Base-by-base conservation (phyloP, 306 rosid species). In the Lotus japonicus region DNA sequence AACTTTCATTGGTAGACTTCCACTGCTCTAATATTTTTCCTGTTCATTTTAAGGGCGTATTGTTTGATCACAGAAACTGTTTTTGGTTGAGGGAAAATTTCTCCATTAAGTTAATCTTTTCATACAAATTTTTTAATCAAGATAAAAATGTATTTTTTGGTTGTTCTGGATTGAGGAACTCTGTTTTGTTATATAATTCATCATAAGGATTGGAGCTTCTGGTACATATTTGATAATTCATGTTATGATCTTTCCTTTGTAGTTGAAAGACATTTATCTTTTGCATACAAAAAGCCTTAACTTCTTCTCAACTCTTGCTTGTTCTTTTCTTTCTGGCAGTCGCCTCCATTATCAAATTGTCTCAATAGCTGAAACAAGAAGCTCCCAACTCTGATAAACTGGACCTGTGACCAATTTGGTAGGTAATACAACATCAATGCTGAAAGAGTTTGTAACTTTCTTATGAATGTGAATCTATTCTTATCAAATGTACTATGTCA, bases 351-450 rank as follows among this genome's bases (percentile, higher is more conserved):
- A 61, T 75, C 53, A 58, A 58, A 31, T 43, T 67, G 44, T 63
- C 70, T 64, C 51, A 72, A 73, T 56, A 64, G 50, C 70, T 60
- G 42, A 70, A 60, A 74, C 60, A 57, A 74, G 74, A 41, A 54
- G 64, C 21, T 52, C 52, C 39, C 28, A 12, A 31, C 26, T 18
- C 63, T 66, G 38, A 54, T 60, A 53, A 64, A 23, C 44, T 68
- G 69, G 46, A 68, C 53, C 69, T 57, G 56, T 36, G 63, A 70
- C 61, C 77, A 58, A 46, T 53, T 66, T 75, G 75, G 41, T 51
- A 69, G 84, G 88, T 76, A 77, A 74, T 31, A 5, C 7, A 26
- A 31, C 9, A 52, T 71, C 39, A 39, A 15, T 70, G 56, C 33
- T 33, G 18, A 4, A 65, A 43, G 48, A 52, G 63, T 78, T 68